Conservation (phyloP, 2,329 filamentous ascomycete genomes). For the Ceratocystis lukuohia region DNA sequence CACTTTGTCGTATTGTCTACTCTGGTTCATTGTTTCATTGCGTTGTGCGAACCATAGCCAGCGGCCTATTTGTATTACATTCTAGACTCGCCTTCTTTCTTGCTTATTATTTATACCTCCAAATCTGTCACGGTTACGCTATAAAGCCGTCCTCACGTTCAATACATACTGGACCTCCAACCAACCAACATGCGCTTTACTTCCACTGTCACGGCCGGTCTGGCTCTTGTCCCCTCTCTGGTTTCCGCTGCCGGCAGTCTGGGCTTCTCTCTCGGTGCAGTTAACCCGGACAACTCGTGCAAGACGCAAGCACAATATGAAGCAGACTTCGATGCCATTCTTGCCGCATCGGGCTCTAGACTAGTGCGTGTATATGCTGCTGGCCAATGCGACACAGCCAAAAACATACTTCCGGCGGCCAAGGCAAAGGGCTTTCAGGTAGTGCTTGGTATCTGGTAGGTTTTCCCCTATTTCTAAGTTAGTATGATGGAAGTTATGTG, state of each 20-base stretch:
- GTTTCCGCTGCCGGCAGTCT: slow-evolving; percentile 33
- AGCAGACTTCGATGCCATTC: slow-evolving; percentile 50
- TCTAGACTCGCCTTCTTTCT: background rate
- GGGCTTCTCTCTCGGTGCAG: slow-evolving; percentile 54
- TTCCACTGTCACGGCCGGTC: slow-evolving; percentile 15
- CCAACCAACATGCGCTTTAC: slow-evolving; percentile 18
- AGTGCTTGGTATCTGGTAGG: slow-evolving; percentile 56
- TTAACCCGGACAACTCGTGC: slow-evolving; percentile 46
- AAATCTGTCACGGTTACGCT: background rate
- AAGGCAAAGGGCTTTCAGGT: slow-evolving; percentile 52
- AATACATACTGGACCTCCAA: background rate
- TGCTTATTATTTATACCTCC: background rate
- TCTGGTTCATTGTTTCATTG: background rate
- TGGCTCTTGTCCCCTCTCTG: slow-evolving; percentile 24
- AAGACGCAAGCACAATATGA: slow-evolving; percentile 51
- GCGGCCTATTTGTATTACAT: background rate
- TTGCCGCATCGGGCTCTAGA: slow-evolving; percentile 34
- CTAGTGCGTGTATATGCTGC: slow-evolving; percentile 55
- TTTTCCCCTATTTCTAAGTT: slow-evolving; percentile 4
- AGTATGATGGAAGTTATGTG: background rate
- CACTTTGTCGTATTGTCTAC: background rate
- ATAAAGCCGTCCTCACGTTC: background rate
- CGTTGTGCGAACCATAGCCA: background rate
- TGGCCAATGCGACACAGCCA: slow-evolving; percentile 50
- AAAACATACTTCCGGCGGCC: slow-evolving; percentile 51